Evolutionary conservation across 345 rosid genomes (phyloP).

Genomic region (Eutrema heterophyllum): DNA sequence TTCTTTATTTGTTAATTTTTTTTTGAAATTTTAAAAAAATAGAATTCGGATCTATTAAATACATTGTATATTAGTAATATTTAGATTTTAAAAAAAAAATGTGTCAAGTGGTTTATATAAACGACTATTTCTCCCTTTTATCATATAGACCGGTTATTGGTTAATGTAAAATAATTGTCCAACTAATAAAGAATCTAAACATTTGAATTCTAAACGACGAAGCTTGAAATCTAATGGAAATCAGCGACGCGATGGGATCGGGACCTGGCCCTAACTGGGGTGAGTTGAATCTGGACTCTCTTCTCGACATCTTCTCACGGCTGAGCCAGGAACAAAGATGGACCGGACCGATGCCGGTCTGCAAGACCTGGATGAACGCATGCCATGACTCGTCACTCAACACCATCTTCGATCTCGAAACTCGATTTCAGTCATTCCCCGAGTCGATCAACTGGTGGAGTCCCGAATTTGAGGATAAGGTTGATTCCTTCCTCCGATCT

Average conservation of each 20-base stretch:
- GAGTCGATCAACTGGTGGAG: constrained; percentile 63
- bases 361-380: constrained; percentile 62
- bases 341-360: constrained; percentile 62
- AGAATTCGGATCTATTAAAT: too few relatives aligned
- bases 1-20: too few relatives aligned
- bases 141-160: too few relatives aligned
- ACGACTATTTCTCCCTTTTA: too few relatives aligned
- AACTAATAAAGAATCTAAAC: too few relatives aligned
- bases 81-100: too few relatives aligned
- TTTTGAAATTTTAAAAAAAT: too few relatives aligned
- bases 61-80: too few relatives aligned
- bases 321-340: constrained; percentile 54
- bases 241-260: constrained; percentile 13
- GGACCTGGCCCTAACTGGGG: constrained; percentile 45
- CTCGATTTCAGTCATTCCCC: constrained; percentile 38
- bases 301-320: constrained; percentile 59
- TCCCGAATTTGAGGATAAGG: constrained; percentile 53
- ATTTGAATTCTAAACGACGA: neutral
- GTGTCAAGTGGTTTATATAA: too few relatives aligned
- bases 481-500: constrained; percentile 57
- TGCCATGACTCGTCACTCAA: constrained; percentile 59
- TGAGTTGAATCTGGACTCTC: constrained; percentile 64
- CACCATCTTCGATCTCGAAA: constrained; percentile 52
- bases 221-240: neutral
- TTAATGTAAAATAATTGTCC: too few relatives aligned